Conservation (phyloP, 1,139 yeast genomes). For the Protomyces inouyei region DNA sequence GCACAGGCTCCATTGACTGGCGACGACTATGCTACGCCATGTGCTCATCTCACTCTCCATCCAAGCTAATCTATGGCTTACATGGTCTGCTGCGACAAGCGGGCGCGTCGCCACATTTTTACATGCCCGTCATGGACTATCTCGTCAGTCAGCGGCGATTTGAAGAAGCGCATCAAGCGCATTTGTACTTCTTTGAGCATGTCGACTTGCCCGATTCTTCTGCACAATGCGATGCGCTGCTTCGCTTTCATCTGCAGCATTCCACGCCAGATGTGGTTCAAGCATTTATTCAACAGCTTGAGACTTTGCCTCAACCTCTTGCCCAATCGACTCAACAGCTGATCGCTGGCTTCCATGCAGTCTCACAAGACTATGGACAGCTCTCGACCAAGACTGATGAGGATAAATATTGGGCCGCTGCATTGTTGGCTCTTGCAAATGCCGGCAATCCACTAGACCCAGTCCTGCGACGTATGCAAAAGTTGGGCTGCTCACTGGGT, state of each 20-base stretch:
- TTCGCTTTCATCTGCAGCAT: background rate
- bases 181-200: background rate
- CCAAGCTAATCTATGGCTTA: background rate
- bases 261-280: background rate
- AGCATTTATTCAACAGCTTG: background rate
- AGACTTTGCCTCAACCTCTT: background rate
- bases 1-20: background rate
- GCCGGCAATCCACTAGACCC: background rate
- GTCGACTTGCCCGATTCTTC: background rate
- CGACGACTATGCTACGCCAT: background rate
- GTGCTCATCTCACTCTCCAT: background rate
- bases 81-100: background rate
- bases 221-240: background rate
- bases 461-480: background rate
- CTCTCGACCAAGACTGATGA: background rate
- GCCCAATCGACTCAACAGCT: background rate
- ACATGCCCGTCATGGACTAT: background rate
- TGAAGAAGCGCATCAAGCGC: background rate
- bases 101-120: background rate
- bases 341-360: background rate
- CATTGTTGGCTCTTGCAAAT: background rate
- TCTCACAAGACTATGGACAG: background rate
- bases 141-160: background rate
- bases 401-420: constrained; percentile 11
- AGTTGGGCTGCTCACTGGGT: background rate